Conservation (phyloP, 345 rosid species). For the Sonneratia alba region DNA sequence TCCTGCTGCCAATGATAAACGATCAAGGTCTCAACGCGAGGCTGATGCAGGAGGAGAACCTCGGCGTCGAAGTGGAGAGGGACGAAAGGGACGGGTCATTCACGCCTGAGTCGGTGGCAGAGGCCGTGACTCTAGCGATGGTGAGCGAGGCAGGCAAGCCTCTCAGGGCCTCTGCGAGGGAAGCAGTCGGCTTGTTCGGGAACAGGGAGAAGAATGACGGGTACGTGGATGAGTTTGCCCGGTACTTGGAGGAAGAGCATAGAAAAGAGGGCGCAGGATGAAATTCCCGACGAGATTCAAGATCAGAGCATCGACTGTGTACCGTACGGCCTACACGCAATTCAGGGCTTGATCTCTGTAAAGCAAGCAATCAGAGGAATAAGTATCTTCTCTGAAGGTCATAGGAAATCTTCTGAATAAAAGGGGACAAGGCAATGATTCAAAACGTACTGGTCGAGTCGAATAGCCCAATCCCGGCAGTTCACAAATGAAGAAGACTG, state of each 20-base stretch:
- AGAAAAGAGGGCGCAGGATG: neutral
- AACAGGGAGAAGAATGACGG: slow-evolving; percentile 3
- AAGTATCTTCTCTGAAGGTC: too few relatives aligned
- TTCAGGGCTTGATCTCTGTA: too few relatives aligned
- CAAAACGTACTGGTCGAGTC: too few relatives aligned
- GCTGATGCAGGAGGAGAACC: slow-evolving; percentile 17
- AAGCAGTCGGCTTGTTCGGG: slow-evolving; percentile 8
- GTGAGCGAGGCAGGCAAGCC: slow-evolving; percentile 13
- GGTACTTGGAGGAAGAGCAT: slow-evolving; percentile 10
- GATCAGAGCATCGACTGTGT: neutral
- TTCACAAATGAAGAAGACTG: too few relatives aligned
- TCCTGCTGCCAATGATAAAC: slow-evolving; percentile 12
- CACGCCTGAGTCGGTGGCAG: slow-evolving; percentile 19
- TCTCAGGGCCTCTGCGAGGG: slow-evolving; percentile 6
- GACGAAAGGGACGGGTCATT: slow-evolving; percentile 24
- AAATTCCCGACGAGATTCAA: too few relatives aligned
- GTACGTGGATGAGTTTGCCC: slow-evolving; percentile 8
- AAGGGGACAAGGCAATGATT: too few relatives aligned
- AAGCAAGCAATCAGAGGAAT: too few relatives aligned
- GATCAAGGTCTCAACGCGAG: slow-evolving; percentile 41
- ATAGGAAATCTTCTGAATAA: too few relatives aligned
- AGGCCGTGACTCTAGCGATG: slow-evolving; percentile 23
- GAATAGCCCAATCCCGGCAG: too few relatives aligned
- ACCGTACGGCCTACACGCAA: too few relatives aligned
- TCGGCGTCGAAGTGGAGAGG: slow-evolving; percentile 20